These are phyloP conservation scores for Thalassiosira livingstoniorum DNA, from an alignment of 352 stramenopile genomes.

Conservation along the genomic window DNA sequence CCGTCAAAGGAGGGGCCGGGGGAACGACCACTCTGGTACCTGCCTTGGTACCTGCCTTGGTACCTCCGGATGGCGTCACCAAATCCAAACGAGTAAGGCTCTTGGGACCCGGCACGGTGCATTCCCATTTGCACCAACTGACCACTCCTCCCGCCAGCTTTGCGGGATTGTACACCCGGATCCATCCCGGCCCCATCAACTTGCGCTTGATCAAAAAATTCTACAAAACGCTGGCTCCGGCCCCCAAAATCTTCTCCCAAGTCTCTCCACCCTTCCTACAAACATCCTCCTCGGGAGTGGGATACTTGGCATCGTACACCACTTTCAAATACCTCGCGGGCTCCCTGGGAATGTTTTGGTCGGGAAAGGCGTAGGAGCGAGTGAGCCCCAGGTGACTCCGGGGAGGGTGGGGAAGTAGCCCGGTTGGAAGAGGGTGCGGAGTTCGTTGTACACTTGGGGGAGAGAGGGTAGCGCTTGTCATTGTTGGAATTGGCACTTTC, in stretches of 20 bases:
- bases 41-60: too few relatives aligned
- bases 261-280: conserved; percentile 90
- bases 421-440: conserved; percentile 92
- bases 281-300: conserved; percentile 85
- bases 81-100: conserved; percentile 88
- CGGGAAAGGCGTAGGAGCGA: conserved; percentile 98
- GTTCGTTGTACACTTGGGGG: conserved; percentile 91
- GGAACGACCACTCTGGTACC: conserved; percentile 80
- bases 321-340: conserved; percentile 98
- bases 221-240: conserved; percentile 92
- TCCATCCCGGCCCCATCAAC: conserved; percentile 97
- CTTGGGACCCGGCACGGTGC: conserved; percentile 92
- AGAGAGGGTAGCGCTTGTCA: conserved; percentile 74
- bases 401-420: conserved; percentile 90
- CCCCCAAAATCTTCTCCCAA: conserved; percentile 96
- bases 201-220: conserved; percentile 97
- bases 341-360: conserved; percentile 92
- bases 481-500: conserved; percentile 33
- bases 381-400: conserved; percentile 92
- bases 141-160: conserved; percentile 69
- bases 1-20: conserved; percentile 90
- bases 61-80: conserved; percentile 28
- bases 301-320: conserved; percentile 94
- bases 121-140: conserved; percentile 95
- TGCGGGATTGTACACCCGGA: conserved; percentile 92